A percentile compares a stretch with the other conserved stretches of the same genome.
These are phyloP conservation scores for Herpetomonas tarakana DNA, from an alignment of 208 protist species.

Conservation along the genomic window DNA sequence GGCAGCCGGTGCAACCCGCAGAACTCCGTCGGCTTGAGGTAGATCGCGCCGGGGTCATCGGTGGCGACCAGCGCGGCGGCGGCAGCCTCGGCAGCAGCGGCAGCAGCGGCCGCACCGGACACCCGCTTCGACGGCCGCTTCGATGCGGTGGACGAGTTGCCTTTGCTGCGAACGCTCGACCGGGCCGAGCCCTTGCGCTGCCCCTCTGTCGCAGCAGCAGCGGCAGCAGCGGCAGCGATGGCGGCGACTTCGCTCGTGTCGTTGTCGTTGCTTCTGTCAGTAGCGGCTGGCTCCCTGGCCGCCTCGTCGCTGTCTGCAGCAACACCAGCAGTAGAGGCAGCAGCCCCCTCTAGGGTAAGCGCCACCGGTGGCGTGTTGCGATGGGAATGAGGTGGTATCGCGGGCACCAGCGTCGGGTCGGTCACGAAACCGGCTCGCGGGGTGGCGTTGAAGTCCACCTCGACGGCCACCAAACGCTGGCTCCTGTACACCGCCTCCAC, in stretches of 20 bases:
- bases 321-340: background rate
- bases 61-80: conserved; percentile 4
- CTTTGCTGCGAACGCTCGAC: background rate
- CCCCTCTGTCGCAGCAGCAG: background rate
- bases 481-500: conserved; percentile 83
- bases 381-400: background rate
- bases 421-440: conserved; percentile 11
- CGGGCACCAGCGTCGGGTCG: conserved; percentile 19
- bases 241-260: background rate
- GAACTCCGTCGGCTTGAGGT: conserved; percentile 66
- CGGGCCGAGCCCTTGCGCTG: background rate
- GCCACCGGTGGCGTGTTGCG: background rate
- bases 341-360: background rate
- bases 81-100: background rate
- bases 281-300: no score
- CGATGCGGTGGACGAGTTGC: background rate
- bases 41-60: conserved; percentile 24
- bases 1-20: conserved; percentile 57
- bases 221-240: background rate
- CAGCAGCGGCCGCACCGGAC: conserved; percentile 3
- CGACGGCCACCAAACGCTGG: conserved; percentile 47
- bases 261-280: no score
- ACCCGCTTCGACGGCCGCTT: background rate
- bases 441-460: conserved; percentile 82
- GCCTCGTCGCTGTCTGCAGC: background rate